Evolutionary conservation across 2,329 filamentous ascomycete species (phyloP), one percentile per base, ranked within the genome.

Genomic region (Plectosphaerella plurivora): DNA sequence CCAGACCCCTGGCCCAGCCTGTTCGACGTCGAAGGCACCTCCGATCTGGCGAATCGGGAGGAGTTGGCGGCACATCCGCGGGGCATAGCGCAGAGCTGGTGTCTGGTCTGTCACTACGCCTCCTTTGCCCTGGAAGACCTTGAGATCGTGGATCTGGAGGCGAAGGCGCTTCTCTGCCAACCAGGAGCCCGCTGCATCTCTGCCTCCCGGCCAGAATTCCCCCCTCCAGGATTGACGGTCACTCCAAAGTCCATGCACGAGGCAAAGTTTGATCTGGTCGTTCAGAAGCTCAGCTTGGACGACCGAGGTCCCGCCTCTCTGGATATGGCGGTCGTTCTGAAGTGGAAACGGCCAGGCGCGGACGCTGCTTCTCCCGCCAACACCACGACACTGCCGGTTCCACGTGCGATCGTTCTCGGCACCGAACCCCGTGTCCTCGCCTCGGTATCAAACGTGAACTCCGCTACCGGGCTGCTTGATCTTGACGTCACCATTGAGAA

Each of bases 391-490:
- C 81, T 97, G 49, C 81, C 86, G 0, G 84, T 96, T 5, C 92
- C 92, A 10, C 85, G 88, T 37, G 88, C 96, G 54, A 79, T 87
- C 36, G 82, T 96, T 15, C 87, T 93, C 0, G 88, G 87, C 53
- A 86, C 84, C 4, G 94, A 99, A 65, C 94, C 94, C 1, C 85
- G 94, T 52, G 91, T 97, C 2, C 81, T 97, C 4, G 83, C 82
- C 0, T 74, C 77, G 1, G 75, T 80, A 3, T 71, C 76, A 4
- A 77, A 81, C 58, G 65, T 69, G 18, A 61, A 65, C 3, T 63
- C 65, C 8, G 55, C 61, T 3, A 58, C 60, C 7, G 52, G 62
- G 11, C 62, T 81, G 9, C 57, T 81, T 45, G 70, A 74, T 52
- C 66, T 84, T 14, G 71, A 78, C 42, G 65, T 83, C 65, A 90